Percentiles rank a stretch among this genome's conserved stretches.
These are phyloP conservation scores for Saitozyma podzolica DNA, from an alignment of 768 basidiomycete species.

Conservation along the genomic window DNA sequence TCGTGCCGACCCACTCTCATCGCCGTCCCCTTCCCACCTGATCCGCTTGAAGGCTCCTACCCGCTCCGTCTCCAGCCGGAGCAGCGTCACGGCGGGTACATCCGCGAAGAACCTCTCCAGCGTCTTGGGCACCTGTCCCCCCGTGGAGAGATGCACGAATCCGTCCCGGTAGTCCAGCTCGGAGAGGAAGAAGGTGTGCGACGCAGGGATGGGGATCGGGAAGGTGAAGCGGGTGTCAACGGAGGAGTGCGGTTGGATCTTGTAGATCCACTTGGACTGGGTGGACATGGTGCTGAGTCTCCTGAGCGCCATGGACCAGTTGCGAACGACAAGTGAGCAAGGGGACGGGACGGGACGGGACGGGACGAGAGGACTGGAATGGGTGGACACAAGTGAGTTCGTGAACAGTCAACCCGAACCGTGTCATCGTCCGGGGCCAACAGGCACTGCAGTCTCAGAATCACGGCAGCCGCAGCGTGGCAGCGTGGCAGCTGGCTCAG, in stretches of 20 bases:
- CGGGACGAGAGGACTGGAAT: too few species aligned
- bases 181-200: constrained; percentile 52
- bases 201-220: constrained; percentile 52
- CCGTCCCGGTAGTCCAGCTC: constrained; percentile 56
- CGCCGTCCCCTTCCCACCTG: constrained; percentile 39
- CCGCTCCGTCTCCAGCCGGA: constrained; percentile 42
- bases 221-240: constrained; percentile 44
- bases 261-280: constrained; percentile 53
- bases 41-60: constrained; percentile 48
- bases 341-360: too few species aligned
- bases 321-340: neutral
- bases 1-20: constrained; percentile 14
- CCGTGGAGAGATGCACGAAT: constrained; percentile 59
- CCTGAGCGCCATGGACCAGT: neutral
- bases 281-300: constrained; percentile 6
- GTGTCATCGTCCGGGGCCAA: too few species aligned
- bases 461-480: too few species aligned
- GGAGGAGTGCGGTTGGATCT: constrained; percentile 53
- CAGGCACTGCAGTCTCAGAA: too few species aligned
- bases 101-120: constrained; percentile 55
- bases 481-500: too few species aligned
- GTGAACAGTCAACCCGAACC: too few species aligned
- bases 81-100: constrained; percentile 40
- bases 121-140: constrained; percentile 54
- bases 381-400: too few species aligned